These are phyloP conservation scores for Pleoardoris graminearum DNA, from an alignment of 2,329 filamentous ascomycete genomes.

Conservation along the genomic window DNA sequence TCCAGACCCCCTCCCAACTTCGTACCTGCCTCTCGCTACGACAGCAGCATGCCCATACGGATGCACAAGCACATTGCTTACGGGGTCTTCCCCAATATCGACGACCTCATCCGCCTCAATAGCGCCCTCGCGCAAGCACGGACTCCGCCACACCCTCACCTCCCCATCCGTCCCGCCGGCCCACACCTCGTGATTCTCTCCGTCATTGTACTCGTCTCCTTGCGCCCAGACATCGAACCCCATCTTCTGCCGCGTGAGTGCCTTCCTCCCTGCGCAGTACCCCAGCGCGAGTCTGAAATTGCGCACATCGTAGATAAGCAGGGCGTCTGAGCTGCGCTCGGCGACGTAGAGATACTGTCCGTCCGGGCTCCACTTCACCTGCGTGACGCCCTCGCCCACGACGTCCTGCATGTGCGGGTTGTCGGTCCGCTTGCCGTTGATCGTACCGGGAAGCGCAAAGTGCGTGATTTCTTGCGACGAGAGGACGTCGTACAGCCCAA, in stretches of 20 bases:
- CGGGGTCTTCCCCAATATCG: conserved; percentile 17
- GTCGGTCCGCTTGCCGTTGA: conserved; percentile 12
- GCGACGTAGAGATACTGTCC: conserved; percentile 62
- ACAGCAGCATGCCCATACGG: conserved; percentile 24
- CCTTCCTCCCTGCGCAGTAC: conserved; percentile 51
- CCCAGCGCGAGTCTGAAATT: conserved; percentile 56
- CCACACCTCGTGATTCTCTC: conserved; percentile 58
- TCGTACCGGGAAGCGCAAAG: conserved; percentile 49
- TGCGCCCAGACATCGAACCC: conserved; percentile 56
- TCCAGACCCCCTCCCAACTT: conserved; percentile 6
- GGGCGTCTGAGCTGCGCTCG: conserved; percentile 59
- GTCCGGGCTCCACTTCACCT: conserved; percentile 61
- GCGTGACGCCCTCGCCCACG: conserved; percentile 58
- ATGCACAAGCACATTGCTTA: conserved; percentile 33
- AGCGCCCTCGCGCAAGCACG: conserved; percentile 32
- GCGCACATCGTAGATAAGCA: conserved; percentile 63
- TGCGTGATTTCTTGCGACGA: conserved; percentile 55
- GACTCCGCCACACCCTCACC: conserved; percentile 49
- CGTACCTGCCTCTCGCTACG: conserved; percentile 26
- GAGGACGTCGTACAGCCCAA: conserved; percentile 60
- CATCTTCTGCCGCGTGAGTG: conserved; percentile 59
- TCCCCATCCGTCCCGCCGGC: conserved; percentile 61
- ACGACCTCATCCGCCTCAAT: conserved; percentile 45
- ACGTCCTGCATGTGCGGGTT: conserved; percentile 8
- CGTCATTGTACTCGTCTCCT: conserved; percentile 26